Percentiles rank a stretch among this genome's conserved stretches.
Conservation (phyloP, 495 filamentous ascomycete species). For the Xylaria cubensis region DNA sequence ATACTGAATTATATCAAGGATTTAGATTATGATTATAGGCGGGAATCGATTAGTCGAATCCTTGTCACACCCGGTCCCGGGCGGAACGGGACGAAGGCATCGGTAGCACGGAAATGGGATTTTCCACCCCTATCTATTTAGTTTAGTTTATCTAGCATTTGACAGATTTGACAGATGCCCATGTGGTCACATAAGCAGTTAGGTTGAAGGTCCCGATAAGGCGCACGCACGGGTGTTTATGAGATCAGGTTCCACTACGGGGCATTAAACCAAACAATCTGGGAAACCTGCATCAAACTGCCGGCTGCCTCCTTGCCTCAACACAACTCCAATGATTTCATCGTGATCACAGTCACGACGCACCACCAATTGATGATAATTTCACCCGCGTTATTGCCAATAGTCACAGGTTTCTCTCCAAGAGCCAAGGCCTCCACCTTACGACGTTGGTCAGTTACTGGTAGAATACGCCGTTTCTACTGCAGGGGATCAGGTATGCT, state of each 20-base stretch:
- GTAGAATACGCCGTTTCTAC: slow-evolving; percentile 21
- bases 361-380: slow-evolving; percentile 19
- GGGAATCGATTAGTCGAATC: slow-evolving; percentile 14
- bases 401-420: slow-evolving; percentile 22
- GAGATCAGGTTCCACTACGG: slow-evolving; percentile 1
- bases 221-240: slow-evolving; percentile 19
- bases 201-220: background rate
- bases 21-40: background rate
- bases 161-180: slow-evolving; percentile 2
- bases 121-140: slow-evolving; percentile 5
- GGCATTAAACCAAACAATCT: background rate
- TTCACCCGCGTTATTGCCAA: slow-evolving; percentile 25
- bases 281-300: slow-evolving; percentile 20
- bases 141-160: background rate
- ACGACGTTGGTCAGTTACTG: slow-evolving; percentile 10
- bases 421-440: slow-evolving; percentile 26
- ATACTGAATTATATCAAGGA: background rate
- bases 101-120: slow-evolving; percentile 18
- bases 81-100: slow-evolving; percentile 22
- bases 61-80: slow-evolving; percentile 20
- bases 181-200: slow-evolving; percentile 6
- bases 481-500: slow-evolving; percentile 24
- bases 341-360: background rate
- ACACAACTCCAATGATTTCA: slow-evolving; percentile 21
- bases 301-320: slow-evolving; percentile 7